Base-by-base conservation (phyloP, 2,329 filamentous ascomycete species). In the Samsoniella hepiali region DNA sequence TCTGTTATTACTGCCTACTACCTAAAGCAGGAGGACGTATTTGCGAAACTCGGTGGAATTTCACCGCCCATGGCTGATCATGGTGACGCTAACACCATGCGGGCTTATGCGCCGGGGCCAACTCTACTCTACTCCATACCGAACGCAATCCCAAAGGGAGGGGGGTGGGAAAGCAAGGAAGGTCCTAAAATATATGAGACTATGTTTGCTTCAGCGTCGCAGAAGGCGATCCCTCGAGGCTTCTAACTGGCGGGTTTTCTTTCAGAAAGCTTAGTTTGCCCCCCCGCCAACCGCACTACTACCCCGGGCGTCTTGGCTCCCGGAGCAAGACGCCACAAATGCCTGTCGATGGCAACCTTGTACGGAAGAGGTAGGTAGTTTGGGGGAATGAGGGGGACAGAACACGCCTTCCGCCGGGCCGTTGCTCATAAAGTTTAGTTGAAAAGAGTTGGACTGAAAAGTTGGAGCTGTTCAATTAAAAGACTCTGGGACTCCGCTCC, bases 331-430 rank as follows among this genome's bases (percentile, higher is more conserved):
- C 47, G 47, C 58, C 58, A 60, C 47, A 32, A 22, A 44, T 51
- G 57, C 45, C 36, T 36, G 15, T 60, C 38, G 45, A 59, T 51
- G 44, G 44, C 32, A 44, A 32, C 44, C 44, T 9, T 38, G 42
- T 31, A 60, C 58, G 7, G n/a, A 60, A 60, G 10, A 60, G 58
- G 47, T 32, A 51, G 58, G 58, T 53, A 13, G 2, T n/a, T 42
- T 31, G 56, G 22, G 22, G 11, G 17, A n/a, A 47, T 11, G 8
- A 29, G 22, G 11, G 55, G 55, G 42, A 38, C 42, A 42, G 55
- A 36, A 10, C 13, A n/a, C 22, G 22, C 7, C 31, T 4, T 49
- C 10, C 15, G 27, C 8, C 13, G 22, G 38, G 32, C 27, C 27
- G 27, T 45, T 45, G 13, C 22, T 22, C 22, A 22, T 22, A 22